Evolutionary conservation across 1,284 basidiomycete genomes (phyloP), one percentile per base, ranked within the genome.

Genomic region (Ustilago vetiveriae): DNA sequence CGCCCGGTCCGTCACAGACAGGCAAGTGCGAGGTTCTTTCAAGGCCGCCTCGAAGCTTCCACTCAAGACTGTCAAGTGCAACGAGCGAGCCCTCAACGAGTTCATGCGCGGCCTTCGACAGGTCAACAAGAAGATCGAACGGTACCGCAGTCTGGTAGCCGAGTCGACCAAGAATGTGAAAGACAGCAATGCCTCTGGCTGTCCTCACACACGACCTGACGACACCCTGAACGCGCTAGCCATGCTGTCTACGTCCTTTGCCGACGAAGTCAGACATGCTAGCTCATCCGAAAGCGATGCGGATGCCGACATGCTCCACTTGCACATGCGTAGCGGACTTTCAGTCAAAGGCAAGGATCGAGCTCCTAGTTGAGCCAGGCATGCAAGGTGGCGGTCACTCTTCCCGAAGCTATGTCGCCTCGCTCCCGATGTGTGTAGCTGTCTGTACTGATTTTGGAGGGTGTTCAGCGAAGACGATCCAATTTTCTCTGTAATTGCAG

Each of bases 261-360:
- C 39, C 11, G 39, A 44, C 7, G n/a, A 9, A 11, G 45, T 17
- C 14, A 26, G 16, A 13, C 9, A 13, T 5, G 14, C 17, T 3
- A 11, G 14, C 13, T 22, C 24, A 16, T 17, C 22, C n/a, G 23
- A 24, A 13, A 14, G 22, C 17, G 22, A 55, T n/a, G 9, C 17
- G n/a, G 43, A 27, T 16, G 27, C 39, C 0, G 38, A 47, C 9
- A 26, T 24, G 2, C 38, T 53, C 11, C 24, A 35, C 6, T n/a
- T 16, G 16, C 13, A 26, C 6, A 3, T 39, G 19, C 22, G 33
- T 14, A 27, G 23, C 10, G 27, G 22, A 6, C 36, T 39, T 8
- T 27, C 43, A n/a, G 3, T 48, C 21, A 63, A 63, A 32, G 52
- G 47, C 30, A 64, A 64, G 27, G 26, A 44, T 19, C 48, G 54